phyloP scores from a whole-genome alignment of 345 rosid genomes.

The Salix koriyanagi region DNA sequence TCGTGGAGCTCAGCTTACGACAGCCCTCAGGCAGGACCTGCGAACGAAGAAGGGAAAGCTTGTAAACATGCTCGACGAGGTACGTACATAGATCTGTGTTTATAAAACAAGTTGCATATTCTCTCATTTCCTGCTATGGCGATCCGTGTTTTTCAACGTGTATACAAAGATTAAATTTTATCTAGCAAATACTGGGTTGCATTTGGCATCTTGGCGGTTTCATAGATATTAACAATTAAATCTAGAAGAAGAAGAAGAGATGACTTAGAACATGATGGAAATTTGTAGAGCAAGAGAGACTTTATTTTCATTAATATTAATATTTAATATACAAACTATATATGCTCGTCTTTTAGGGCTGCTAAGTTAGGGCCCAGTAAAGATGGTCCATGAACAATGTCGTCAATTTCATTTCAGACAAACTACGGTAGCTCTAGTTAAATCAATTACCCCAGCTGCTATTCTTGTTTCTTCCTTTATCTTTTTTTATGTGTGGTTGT shows the following conservation, averaged over 20 bases:
- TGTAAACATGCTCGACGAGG: constrained; percentile 66
- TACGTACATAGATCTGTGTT: constrained; percentile 1
- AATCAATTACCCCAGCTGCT: not conserved
- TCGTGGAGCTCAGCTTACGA: constrained; percentile 32
- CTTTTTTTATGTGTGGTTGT: not conserved
- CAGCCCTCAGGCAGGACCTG: constrained; percentile 56
- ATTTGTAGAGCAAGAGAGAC: not conserved
- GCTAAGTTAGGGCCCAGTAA: not conserved
- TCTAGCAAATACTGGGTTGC: too few species aligned
- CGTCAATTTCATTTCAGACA: not conserved
- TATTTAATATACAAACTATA: not conserved
- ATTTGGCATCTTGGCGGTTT: not conserved
- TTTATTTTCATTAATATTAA: not conserved
- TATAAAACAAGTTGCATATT: not conserved
- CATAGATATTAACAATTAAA: not conserved
- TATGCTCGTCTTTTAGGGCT: not conserved
- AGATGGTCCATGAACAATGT: not conserved
- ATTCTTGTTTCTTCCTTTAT: not conserved
- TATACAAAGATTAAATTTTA: not conserved
- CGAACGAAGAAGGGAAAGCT: constrained; percentile 64
- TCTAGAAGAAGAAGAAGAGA: not conserved
- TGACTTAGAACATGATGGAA: not conserved
- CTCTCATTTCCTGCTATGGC: not conserved
- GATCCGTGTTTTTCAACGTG: not conserved
- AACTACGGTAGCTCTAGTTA: not conserved